Conservation (phyloP, 2,329 filamentous ascomycete species). For the Nothophaeocryptopus gaeumannii region DNA sequence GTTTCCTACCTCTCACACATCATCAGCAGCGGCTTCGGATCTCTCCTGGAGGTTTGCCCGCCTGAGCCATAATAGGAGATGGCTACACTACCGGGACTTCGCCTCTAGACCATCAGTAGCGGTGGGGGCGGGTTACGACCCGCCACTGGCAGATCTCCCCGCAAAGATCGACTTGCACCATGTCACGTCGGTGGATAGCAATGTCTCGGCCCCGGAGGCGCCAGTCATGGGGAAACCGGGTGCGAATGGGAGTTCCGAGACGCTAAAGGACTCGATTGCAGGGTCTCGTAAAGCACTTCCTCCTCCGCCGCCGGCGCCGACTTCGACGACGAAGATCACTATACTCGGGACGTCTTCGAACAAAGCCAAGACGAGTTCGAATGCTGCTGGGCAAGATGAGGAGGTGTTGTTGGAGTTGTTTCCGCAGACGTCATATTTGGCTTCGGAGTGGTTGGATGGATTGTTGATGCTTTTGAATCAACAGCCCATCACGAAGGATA, state of each 20-base stretch:
- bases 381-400: conserved; percentile 48
- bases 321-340: conserved; percentile 76
- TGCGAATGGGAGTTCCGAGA: conserved; percentile 35
- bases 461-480: conserved; percentile 93
- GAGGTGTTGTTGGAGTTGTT: conserved; percentile 76
- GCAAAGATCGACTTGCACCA: conserved; percentile 84
- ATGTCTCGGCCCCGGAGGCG: conserved; percentile 68
- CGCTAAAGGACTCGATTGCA: conserved; percentile 21
- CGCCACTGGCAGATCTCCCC: conserved; percentile 67
- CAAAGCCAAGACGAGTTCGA: not conserved
- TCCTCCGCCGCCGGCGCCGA: conserved; percentile 16
- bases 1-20: conserved; percentile 62
- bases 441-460: conserved; percentile 95
- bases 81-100: conserved; percentile 72
- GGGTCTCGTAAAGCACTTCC: conserved; percentile 2
- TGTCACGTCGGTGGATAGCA: conserved; percentile 91
- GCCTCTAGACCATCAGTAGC: not conserved
- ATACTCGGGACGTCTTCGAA: conserved; percentile 62
- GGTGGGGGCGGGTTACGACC: conserved; percentile 54
- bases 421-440: conserved; percentile 74
- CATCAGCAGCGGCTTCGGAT: conserved; percentile 28
- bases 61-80: conserved; percentile 86
- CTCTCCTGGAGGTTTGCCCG: conserved; percentile 72
- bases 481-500: conserved; percentile 94
- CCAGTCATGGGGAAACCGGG: conserved; percentile 46